Evolutionary conservation across 768 basidiomycete genomes (phyloP), one percentile per base, ranked within the genome.

Genomic region (Mycena latifolia): DNA sequence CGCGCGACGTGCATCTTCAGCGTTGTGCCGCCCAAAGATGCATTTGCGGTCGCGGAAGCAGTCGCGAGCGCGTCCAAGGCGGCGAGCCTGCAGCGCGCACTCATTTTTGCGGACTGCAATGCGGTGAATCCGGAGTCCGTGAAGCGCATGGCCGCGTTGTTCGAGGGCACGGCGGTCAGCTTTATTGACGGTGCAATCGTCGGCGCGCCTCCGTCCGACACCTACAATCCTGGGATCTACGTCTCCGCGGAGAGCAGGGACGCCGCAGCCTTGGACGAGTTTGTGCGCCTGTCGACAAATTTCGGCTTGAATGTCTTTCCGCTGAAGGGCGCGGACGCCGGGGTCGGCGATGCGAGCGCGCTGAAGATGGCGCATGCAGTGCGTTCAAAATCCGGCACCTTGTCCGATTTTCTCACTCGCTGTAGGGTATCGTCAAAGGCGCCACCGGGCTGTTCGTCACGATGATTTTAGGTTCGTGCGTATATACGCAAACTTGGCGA

Each of bases 291-390:
- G 27, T 70, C 74, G 48, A 58, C 20, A 3, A 66, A 76, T 63
- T 81, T 77, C 46, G 83, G 84, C 1, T 63, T 83, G 7, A 81
- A 79, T 50, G 70, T 83, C 9, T 76, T 77, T n/a, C 70, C 77
- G 11, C 61, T 86, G 67, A 78, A 71, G 37, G 82, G 81, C 41
- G 80, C 81, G 51, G 81, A 78, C n/a, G 75, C 78, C 0, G 79
- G 78, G 3, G 73, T 83, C 3, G 84, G 85, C 2, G 85, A 82
- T 53, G 85, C 84, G 0, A 86, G 85, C 55, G 84, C 83, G 14
- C 66, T 85, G 58, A 86, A 86, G 76, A 84, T 85, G 84, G 79
- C 82, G 1, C 82, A 86, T 75, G 79, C 80, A 43, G 84, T 85
- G n/a, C n/a, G n/a, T n/a, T n/a, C n/a, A n/a, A n/a, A n/a, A n/a